Conservation (phyloP, 352 stramenopile species). For the Pythium dissotocum region DNA sequence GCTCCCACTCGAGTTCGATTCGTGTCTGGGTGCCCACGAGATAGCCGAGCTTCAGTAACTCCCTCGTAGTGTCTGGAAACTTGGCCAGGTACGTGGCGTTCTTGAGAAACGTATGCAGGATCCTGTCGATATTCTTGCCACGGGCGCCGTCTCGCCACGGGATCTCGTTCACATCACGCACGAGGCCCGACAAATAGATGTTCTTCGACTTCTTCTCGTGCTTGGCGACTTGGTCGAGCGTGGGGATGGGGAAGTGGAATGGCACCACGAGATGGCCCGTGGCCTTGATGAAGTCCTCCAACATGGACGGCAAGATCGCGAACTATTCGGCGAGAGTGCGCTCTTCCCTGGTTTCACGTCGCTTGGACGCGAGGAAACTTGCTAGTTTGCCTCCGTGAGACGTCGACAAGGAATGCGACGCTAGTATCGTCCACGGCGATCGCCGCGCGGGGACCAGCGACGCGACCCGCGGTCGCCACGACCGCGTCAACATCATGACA, state of each 20-base stretch:
- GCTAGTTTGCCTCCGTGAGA: no score
- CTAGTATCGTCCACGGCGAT: no score
- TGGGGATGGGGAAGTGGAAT: neutral
- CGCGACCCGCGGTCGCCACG: no score
- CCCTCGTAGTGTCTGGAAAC: neutral
- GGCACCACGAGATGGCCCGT: neutral
- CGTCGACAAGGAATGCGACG: no score
- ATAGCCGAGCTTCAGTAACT: no score
- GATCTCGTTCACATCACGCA: neutral
- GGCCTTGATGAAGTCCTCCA: neutral
- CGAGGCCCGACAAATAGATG: neutral
- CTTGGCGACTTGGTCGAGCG: neutral
- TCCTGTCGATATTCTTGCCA: neutral
- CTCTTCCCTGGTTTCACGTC: no score
- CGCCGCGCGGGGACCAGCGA: no score
- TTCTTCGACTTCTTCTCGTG: neutral
- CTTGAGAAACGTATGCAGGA: neutral
- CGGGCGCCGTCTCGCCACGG: neutral
- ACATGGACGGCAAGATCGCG: no score
- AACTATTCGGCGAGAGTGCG: neutral
- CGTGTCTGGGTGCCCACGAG: neutral
- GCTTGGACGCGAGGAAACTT: no score
- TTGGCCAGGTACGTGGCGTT: neutral
- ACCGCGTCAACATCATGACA: no score
- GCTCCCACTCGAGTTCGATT: neutral